Conservation (phyloP, 495 filamentous ascomycete genomes). For the Clohesyomyces aquaticus region DNA sequence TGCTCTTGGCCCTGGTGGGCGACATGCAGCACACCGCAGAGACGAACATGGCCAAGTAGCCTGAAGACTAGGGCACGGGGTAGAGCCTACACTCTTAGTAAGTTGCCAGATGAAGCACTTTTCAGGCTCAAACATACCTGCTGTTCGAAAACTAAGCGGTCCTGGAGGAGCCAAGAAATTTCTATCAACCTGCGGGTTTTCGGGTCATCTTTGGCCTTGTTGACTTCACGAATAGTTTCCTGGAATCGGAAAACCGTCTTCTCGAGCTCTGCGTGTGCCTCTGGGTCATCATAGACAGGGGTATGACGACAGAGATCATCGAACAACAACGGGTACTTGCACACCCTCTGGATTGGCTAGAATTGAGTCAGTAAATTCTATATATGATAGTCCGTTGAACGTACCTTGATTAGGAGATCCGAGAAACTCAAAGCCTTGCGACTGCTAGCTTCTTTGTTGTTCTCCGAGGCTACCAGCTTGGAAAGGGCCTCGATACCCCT, state of each 20-base stretch:
- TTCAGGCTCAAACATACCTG: slow-evolving; percentile 56
- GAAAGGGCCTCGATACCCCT: slow-evolving; percentile 86
- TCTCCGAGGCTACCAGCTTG: slow-evolving; percentile 71
- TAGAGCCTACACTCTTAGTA: slow-evolving; percentile 30
- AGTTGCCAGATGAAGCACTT: neutral
- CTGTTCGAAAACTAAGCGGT: slow-evolving; percentile 72
- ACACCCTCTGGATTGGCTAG: slow-evolving; percentile 93
- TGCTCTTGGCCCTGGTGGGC: slow-evolving; percentile 73
- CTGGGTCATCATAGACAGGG: slow-evolving; percentile 79
- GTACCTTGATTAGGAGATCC: slow-evolving; percentile 90
- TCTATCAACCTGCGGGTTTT: slow-evolving; percentile 55
- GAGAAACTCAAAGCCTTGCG: slow-evolving; percentile 77
- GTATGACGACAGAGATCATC: slow-evolving; percentile 80
- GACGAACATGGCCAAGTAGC: slow-evolving; percentile 75
- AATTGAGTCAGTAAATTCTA: neutral
- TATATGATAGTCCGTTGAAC: slow-evolving; percentile 7
- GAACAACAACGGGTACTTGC: slow-evolving; percentile 89
- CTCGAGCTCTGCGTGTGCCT: slow-evolving; percentile 75
- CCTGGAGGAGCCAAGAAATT: slow-evolving; percentile 77
- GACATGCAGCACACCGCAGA: slow-evolving; percentile 87
- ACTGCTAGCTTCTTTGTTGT: slow-evolving; percentile 63
- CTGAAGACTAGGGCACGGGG: slow-evolving; percentile 56
- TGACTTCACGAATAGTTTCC: slow-evolving; percentile 72
- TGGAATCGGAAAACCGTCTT: slow-evolving; percentile 72
- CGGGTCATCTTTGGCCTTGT: slow-evolving; percentile 65